Evolutionary conservation across 495 filamentous ascomycete genomes (phyloP), one percentile per base, ranked within the genome.

Genomic region (Aspergillus taichungensis): DNA sequence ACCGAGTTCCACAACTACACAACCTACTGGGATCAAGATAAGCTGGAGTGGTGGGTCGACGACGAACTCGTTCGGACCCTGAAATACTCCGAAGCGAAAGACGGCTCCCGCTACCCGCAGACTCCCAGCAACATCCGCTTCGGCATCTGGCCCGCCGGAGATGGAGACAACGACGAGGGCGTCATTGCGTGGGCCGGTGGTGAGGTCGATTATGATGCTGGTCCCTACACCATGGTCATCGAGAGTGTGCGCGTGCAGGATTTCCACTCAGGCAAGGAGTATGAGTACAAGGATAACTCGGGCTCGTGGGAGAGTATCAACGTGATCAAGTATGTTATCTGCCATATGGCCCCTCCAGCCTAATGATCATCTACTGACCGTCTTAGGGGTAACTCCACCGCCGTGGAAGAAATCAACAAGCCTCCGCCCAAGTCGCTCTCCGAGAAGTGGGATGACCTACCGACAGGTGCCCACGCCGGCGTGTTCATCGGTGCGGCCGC

Each of bases 121-220:
- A 91, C 88, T 1, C 91, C 91, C 3, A 88, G 90, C 82, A 78
- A 84, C 47, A 63, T 95, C 53, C 87, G 87, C 58, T 73, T 95
- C 42, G 92, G 92, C 45, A 71, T 82, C 43, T 96, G 92, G 92
- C 76, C 81, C 40, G 91, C 84, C 53, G 91, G 91, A 59, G 90
- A 94, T 56, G 61, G 81, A 1, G 60, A 60, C 52, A 89, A 91
- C 56, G 58, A 77, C 7, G 60, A 76, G 43, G 73, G 75, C 46
- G 78, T 69, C 30, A 69, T 77, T 45, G 65, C 85, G 38, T 95
- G 88, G 88, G 87, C 88, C 49, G 87, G 87, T 38, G 88, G 88
- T 45, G 49, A 66, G 45, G 86, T 84, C 24, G 77, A 89, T 62
- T 94, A 84, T 68, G 56, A 62, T 38, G 55, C 78, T 8, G 87